A percentile compares a stretch with the other conserved stretches of the same genome.
Conservation (phyloP, 164 flowering plant genomes). For the Stephania cephalantha region DNA sequence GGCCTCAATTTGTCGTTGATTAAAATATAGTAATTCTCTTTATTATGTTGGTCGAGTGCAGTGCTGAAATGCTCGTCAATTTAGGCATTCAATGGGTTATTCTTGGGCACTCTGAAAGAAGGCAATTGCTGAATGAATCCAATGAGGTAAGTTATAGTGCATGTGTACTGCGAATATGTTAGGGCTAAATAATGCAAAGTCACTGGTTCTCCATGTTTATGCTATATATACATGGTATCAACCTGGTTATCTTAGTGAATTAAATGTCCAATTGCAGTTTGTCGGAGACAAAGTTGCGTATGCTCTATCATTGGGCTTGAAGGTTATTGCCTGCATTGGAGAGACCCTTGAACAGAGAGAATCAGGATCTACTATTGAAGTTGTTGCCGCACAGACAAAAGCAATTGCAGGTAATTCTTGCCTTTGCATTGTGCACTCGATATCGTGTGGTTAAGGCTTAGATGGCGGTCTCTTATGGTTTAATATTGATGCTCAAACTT, state of each 20-base stretch:
- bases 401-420: constrained; percentile 48
- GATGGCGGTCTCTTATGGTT: no score
- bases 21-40: no score
- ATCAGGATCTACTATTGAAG: constrained; percentile 50
- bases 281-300: constrained; percentile 63
- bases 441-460: no score
- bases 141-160: constrained; percentile 35
- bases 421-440: neutral
- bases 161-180: neutral
- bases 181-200: neutral
- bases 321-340: constrained; percentile 68
- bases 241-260: neutral
- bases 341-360: constrained; percentile 72
- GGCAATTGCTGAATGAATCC: constrained; percentile 43
- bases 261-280: constrained; percentile 26
- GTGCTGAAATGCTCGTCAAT: constrained; percentile 65
- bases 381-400: constrained; percentile 69
- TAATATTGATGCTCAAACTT: no score
- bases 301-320: constrained; percentile 60
- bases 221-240: neutral
- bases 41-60: constrained; percentile 6
- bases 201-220: neutral
- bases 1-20: no score
- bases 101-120: constrained; percentile 67
- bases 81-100: constrained; percentile 64